Base-by-base conservation (phyloP, 2,329 filamentous ascomycete species). In the Fusarium luffae region DNA sequence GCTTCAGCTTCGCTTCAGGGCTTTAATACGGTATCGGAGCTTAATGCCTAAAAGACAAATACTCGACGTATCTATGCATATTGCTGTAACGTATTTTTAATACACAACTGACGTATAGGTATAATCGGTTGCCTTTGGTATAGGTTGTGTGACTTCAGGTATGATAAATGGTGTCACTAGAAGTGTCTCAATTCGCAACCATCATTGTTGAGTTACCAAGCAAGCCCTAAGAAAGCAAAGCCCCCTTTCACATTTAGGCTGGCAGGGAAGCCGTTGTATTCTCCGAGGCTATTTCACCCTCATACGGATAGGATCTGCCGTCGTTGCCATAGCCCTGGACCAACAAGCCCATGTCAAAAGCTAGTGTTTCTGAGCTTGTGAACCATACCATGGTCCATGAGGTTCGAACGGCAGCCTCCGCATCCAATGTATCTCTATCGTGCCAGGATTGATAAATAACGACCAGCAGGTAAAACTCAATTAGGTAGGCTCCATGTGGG, bases 301-400 rank as follows among this genome's bases (percentile, higher is more conserved):
- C 54, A 73, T 71, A 47, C 28, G 70, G 71, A 49, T 74, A 59
- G 55, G 69, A 73, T 74, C 72, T 60, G 40, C 70, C 51, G 41
- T 40, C 19, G 28, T 47, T 47, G 52, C 59, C 51, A 47, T 51
- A 27, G 46, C 46, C 59, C 44, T 66, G 51, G 46, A 51, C 41
- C 40, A 44, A 37, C 44, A 12, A 43, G 44, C 62, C 49, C 46
- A 63, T 42, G 48, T 62, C 59, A 66, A 50, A 23, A 66, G 46
- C 34, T 54, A 42, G 43, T 66, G 63, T 50, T 60, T 37, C 62
- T 50, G 42, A 49, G 54, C 28, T 27, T 48, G 46, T 48, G 54
- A 66, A 54, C 60, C 52, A 42, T 46, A 28, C 28, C 28, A 28
- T 28, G 28, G 28, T 28, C 28, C 28, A 28, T 28, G 52, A 30